Percentiles rank a stretch among this genome's conserved stretches.
These are phyloP conservation scores for Murraya koenigii DNA, from an alignment of 345 rosid species.

Conservation along the genomic window DNA sequence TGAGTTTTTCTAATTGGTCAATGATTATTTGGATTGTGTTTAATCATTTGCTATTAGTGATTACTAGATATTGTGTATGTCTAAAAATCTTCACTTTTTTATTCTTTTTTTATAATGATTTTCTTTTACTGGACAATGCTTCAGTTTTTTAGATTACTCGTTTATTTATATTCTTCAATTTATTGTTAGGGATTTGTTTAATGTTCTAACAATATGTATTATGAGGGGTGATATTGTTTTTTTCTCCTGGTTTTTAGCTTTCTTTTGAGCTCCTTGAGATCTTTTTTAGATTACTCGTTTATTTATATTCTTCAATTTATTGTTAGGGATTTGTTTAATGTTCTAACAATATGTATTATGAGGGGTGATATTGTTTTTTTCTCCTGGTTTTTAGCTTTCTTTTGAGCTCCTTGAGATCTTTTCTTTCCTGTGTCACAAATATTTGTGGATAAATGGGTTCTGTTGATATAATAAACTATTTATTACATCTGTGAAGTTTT, in stretches of 20 bases:
- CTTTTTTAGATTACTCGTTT: not conserved
- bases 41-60: not conserved
- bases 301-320: not conserved
- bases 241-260: not conserved
- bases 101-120: too few species aligned
- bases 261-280: not conserved
- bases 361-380: not conserved
- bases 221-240: not conserved
- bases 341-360: not conserved
- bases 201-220: not conserved
- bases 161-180: not conserved
- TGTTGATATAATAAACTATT: not conserved
- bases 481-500: not conserved
- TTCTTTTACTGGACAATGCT: too few species aligned
- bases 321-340: not conserved
- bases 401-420: not conserved
- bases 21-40: not conserved
- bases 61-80: not conserved
- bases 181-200: not conserved
- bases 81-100: not conserved
- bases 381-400: not conserved
- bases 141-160: not conserved
- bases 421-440: not conserved
- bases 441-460: not conserved
- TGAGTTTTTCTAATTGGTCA: conserved; percentile 26